Evolutionary conservation across 1,284 basidiomycete species (phyloP), one percentile per base, ranked within the genome.

Genomic region (Sporisorium iseilematis-ciliati): DNA sequence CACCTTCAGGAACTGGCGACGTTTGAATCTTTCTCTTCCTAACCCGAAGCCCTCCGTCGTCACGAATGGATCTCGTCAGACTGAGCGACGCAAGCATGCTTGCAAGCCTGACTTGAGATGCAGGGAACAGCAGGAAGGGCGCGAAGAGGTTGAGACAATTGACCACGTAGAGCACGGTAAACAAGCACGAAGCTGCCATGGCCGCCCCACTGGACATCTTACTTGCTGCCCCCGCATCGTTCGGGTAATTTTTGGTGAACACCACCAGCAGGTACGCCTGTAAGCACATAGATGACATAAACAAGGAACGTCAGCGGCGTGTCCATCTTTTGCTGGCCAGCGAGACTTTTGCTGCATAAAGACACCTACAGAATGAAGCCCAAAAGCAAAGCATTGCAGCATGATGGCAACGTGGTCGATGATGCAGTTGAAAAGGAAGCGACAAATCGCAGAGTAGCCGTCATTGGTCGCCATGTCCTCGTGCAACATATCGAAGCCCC

Each of bases 381-480:
- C 71, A 35, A 74, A 68, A 7, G 54, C 50, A 25, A 58, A 50
- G 41, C 62, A 58, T 40, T 69, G 71, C 4, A 74, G 25, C 41
- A 57, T 58, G 7, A 74, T 43, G 20, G 59, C 54, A 6, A 55
- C 42, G 18, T 74, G 71, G 41, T 74, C 71, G 42, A 69, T 62
- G 49, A 69, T 51, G 56, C 71, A 74, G 18, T 69, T 64, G 62
- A 69, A 64, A 0, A 74, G 58, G 26, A 74, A 74, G 12, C 57
- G 43, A 21, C 71, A 69, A 8, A 74, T 54, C 2, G 65, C 60
- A 7, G 38, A 29, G 41, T 74, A 69, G 18, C 65, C 65, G n/a
- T 69, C 71, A 41, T 60, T 42, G 6, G 49, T 57, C 3, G 55
- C 57, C 3, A 74, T 35, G 2, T 59, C 62, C 7, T 62, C 63